phyloP scores from a whole-genome alignment of 768 basidiomycete species.

The Candolleomyces eurysporus region DNA sequence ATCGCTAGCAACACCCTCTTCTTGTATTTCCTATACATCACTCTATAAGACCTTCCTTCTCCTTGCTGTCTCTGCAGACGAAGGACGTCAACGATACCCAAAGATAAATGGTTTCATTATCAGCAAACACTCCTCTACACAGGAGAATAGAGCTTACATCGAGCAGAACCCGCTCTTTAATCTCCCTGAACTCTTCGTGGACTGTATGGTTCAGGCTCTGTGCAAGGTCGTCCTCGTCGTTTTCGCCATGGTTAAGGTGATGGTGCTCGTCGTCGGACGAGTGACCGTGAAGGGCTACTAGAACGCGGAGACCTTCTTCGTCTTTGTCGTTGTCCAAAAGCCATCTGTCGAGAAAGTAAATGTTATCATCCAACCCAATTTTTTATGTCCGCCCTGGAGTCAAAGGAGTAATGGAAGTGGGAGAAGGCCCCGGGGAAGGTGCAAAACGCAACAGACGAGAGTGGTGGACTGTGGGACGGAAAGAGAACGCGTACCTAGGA shows the following conservation, averaged over 20 bases:
- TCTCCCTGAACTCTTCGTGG: conserved; percentile 77
- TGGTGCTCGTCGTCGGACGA: conserved; percentile 40
- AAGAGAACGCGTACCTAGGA: conserved; percentile 48
- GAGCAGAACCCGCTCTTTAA: conserved; percentile 68
- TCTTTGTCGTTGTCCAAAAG: conserved; percentile 83
- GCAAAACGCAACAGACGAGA: too few species aligned
- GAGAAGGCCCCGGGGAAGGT: too few species aligned
- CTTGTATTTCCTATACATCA: conserved; percentile 82
- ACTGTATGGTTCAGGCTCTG: conserved; percentile 44
- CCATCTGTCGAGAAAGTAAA: conserved; percentile 25
- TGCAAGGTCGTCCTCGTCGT: too few species aligned
- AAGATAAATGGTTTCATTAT: too few species aligned
- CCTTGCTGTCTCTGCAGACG: conserved; percentile 53
- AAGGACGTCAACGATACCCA: too few species aligned
- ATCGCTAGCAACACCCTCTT: conserved; percentile 87
- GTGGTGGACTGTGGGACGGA: too few species aligned
- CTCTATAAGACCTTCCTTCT: conserved; percentile 65
- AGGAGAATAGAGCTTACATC: conserved; percentile 17
- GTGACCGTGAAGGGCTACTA: conserved; percentile 82
- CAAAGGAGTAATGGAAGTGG: too few species aligned
- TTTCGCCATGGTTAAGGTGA: too few species aligned
- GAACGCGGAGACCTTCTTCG: conserved; percentile 73
- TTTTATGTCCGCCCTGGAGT: too few species aligned
- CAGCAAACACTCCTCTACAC: too few species aligned
- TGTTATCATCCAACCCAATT: too few species aligned